phyloP scores from a whole-genome alignment of 2,329 filamentous ascomycete genomes.

The Fusarium bulbicola region DNA sequence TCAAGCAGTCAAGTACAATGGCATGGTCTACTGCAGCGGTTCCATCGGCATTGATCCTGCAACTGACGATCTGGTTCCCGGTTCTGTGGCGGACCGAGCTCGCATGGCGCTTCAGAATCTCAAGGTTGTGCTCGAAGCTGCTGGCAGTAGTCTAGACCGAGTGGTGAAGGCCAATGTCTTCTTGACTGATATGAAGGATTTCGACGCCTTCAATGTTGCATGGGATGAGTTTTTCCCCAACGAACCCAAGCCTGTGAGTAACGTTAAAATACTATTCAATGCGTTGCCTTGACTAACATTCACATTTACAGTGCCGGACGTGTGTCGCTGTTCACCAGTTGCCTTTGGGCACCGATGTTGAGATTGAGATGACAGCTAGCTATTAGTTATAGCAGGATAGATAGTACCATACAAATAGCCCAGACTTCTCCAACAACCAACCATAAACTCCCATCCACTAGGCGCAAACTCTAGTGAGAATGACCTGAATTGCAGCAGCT shows the following conservation, averaged over 20 bases:
- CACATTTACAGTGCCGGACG: neutral
- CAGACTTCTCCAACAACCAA: neutral
- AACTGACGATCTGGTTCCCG: neutral
- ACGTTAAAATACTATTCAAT: too few species aligned
- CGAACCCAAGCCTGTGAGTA: neutral
- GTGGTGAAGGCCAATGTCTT: conserved; percentile 14
- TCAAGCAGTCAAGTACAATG: neutral
- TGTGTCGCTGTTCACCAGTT: conserved; percentile 8
- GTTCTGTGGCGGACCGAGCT: neutral
- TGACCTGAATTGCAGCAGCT: neutral
- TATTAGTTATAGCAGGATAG: neutral
- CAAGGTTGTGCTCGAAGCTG: neutral
- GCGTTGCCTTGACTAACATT: neutral
- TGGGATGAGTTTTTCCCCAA: conserved; percentile 4
- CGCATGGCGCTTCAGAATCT: neutral
- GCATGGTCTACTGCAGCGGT: neutral
- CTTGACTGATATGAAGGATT: conserved; percentile 1
- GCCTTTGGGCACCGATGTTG: conserved; percentile 1
- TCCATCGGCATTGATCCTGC: neutral
- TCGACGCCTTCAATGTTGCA: neutral
- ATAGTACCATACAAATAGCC: neutral
- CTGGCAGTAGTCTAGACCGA: neutral
- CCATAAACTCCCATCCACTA: neutral
- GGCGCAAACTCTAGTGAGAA: neutral
- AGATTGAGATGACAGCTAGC: conserved; percentile 8